Conservation (phyloP, 495 filamentous ascomycete genomes). For the Amphirosellinia nigrospora region DNA sequence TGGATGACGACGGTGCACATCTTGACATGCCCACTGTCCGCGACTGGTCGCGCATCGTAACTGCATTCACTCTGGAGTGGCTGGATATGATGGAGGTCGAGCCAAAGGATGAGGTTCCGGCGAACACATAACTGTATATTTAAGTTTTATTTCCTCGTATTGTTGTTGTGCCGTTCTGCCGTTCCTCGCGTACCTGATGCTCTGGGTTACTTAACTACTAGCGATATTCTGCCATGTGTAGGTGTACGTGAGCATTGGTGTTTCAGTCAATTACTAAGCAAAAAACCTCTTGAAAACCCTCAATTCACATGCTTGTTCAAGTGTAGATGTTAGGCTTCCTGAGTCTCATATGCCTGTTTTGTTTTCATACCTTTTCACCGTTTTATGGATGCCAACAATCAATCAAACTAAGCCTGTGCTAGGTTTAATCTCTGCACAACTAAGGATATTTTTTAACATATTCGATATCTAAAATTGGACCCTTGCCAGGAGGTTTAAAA, state of each 20-base stretch:
- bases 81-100: slow-evolving; percentile 84
- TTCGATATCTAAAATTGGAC: neutral
- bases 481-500: neutral
- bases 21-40: slow-evolving; percentile 81
- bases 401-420: neutral
- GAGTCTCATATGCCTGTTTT: neutral
- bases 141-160: slow-evolving; percentile 3
- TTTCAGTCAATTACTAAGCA: neutral
- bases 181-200: slow-evolving; percentile 9
- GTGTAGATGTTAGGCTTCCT: neutral
- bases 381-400: neutral
- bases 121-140: neutral
- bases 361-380: neutral
- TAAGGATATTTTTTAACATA: neutral
- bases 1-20: slow-evolving; percentile 84
- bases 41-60: slow-evolving; percentile 84
- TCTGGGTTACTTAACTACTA: neutral
- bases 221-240: neutral
- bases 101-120: slow-evolving; percentile 27
- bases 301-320: neutral
- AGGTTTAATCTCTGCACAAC: neutral
- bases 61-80: slow-evolving; percentile 90
- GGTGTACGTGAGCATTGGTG: neutral
- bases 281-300: neutral
- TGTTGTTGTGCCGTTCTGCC: slow-evolving; percentile 6